phyloP scores from a whole-genome alignment of 2,329 filamentous ascomycete species.

The Eutypella sp. region DNA sequence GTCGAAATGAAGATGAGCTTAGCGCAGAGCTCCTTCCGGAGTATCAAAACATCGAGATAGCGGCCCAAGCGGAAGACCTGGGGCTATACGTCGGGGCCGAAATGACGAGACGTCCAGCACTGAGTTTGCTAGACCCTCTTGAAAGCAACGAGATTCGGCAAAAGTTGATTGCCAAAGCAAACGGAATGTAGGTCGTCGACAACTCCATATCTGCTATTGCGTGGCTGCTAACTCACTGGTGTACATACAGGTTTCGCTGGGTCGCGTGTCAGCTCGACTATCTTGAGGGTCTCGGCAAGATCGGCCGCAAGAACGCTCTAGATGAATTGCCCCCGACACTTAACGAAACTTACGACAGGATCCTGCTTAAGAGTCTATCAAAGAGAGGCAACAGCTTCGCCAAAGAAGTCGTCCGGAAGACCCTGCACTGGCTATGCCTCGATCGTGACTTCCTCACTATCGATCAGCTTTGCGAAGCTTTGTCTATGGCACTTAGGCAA shows the following conservation, averaged over 20 bases:
- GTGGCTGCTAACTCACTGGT: not conserved
- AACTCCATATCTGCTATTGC: not conserved
- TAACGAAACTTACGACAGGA: slow-evolving; percentile 5
- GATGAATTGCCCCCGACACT: slow-evolving; percentile 7
- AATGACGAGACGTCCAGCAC: slow-evolving; percentile 2
- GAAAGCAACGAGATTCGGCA: slow-evolving; percentile 6
- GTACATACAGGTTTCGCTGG: slow-evolving; percentile 10
- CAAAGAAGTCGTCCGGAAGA: slow-evolving; percentile 2
- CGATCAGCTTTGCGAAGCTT: slow-evolving; percentile 1
- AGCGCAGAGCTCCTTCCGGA: slow-evolving; percentile 1
- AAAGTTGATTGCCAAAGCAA: slow-evolving; percentile 4
- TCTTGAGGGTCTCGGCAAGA: slow-evolving; percentile 5
- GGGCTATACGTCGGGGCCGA: slow-evolving; percentile 9
- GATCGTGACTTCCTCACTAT: not conserved
- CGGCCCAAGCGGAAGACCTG: slow-evolving; percentile 9
- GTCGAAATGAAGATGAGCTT: slow-evolving; percentile 7
- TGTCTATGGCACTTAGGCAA: slow-evolving; percentile 5
- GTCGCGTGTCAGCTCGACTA: slow-evolving; percentile 11
- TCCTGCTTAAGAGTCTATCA: not conserved
- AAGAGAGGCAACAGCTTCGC: not conserved
- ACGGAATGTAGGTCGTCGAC: slow-evolving; percentile 14
- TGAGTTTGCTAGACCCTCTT: slow-evolving; percentile 1
- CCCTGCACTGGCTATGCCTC: not conserved
- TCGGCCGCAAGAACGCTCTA: slow-evolving; percentile 6
- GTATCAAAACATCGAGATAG: slow-evolving; percentile 6